Conservation (phyloP, 352 stramenopile genomes). For the Phytophthora macrochlamydospora region DNA sequence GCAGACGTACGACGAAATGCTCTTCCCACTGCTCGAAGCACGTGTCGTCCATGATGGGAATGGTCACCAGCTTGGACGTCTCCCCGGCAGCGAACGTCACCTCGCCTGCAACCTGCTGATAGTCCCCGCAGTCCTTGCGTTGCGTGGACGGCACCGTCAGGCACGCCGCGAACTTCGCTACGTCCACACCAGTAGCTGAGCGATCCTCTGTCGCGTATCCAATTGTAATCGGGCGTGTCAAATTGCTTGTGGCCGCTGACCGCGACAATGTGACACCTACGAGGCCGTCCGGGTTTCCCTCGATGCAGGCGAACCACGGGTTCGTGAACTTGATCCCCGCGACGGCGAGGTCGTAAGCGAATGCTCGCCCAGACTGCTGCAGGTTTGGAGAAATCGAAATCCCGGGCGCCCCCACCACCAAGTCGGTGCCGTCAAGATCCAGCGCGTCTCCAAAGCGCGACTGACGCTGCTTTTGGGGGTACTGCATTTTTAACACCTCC, state of each 20-base stretch:
- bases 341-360: slow-evolving; percentile 70
- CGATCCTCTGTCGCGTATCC: slow-evolving; percentile 82
- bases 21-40: slow-evolving; percentile 90
- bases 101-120: slow-evolving; percentile 80
- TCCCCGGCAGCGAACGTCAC: slow-evolving; percentile 91
- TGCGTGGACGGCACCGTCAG: slow-evolving; percentile 58
- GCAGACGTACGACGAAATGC: slow-evolving; percentile 92
- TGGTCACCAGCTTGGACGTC: slow-evolving; percentile 83
- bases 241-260: slow-evolving; percentile 35
- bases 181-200: slow-evolving; percentile 61
- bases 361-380: slow-evolving; percentile 55
- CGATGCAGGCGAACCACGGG: slow-evolving; percentile 62
- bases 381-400: slow-evolving; percentile 49
- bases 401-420: slow-evolving; percentile 65
- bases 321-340: slow-evolving; percentile 63
- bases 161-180: slow-evolving; percentile 62
- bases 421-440: slow-evolving; percentile 55
- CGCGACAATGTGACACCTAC: slow-evolving; percentile 69
- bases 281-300: slow-evolving; percentile 57
- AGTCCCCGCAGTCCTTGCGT: slow-evolving; percentile 71
- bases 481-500: slow-evolving; percentile 83
- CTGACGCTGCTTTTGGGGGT: slow-evolving; percentile 63
- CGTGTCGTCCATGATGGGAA: slow-evolving; percentile 94
- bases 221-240: slow-evolving; percentile 58
- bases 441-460: slow-evolving; percentile 63